Conservation (phyloP, 768 basidiomycete genomes). For the Psilocybe subaeruginosa region DNA sequence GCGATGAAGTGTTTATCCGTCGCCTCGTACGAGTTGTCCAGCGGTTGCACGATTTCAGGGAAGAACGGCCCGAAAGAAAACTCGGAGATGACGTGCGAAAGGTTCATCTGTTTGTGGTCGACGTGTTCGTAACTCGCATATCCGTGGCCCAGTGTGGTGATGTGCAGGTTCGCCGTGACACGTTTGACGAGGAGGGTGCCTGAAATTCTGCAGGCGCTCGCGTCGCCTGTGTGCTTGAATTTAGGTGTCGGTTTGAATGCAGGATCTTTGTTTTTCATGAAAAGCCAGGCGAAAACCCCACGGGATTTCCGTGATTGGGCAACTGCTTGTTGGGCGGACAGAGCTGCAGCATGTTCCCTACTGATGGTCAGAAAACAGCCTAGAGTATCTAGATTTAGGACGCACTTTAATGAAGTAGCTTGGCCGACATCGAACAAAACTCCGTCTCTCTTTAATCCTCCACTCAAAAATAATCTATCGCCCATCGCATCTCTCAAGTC, state of each 20-base stretch:
- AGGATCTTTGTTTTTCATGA: constrained; percentile 39
- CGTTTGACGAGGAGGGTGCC: constrained; percentile 86
- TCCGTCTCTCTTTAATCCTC: constrained; percentile 82
- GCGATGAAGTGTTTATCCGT: constrained; percentile 79
- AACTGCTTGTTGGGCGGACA: constrained; percentile 73
- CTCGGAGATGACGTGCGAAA: constrained; percentile 84
- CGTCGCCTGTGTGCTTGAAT: constrained; percentile 68
- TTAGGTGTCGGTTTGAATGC: constrained; percentile 80
- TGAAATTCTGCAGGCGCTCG: constrained; percentile 82
- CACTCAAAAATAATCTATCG: constrained; percentile 83
- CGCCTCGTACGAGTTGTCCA: constrained; percentile 87
- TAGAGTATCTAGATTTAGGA: background rate
- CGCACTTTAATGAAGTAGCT: constrained; percentile 71
- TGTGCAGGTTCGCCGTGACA: constrained; percentile 92
- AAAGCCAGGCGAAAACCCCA: constrained; percentile 66
- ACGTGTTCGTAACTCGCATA: constrained; percentile 88
- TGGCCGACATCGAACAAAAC: constrained; percentile 85
- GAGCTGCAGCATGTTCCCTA: constrained; percentile 64
- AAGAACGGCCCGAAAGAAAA: constrained; percentile 97
- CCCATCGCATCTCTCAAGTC: constrained; percentile 94
- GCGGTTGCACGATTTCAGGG: constrained; percentile 92
- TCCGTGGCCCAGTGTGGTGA: constrained; percentile 94
- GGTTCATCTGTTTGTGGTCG: constrained; percentile 72
- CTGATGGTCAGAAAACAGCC: background rate
- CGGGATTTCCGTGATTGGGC: constrained; percentile 76